Percentiles rank a stretch among this genome's conserved stretches.
These are phyloP conservation scores for Mixia osmundae DNA, from an alignment of 1,284 basidiomycete species.

Conservation along the genomic window DNA sequence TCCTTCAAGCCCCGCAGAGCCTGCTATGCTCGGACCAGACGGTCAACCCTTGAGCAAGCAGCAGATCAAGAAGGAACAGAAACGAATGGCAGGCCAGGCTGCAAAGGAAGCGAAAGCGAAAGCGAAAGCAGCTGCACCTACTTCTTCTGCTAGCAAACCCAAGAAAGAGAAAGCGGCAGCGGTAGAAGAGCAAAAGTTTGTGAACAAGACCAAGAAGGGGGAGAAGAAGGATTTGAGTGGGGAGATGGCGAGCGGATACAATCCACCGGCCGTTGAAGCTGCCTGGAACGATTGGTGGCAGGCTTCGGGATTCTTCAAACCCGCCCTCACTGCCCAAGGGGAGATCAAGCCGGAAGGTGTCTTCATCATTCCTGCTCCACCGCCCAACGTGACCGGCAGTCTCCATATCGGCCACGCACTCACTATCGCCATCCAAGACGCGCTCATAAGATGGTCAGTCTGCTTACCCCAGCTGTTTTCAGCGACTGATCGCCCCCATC, in stretches of 20 bases:
- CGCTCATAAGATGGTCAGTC: conserved; percentile 56
- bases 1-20: too few relatives aligned
- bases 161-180: conserved; percentile 34
- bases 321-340: conserved; percentile 38
- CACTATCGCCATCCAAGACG: conserved; percentile 79
- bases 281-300: conserved; percentile 99
- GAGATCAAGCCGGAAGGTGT: conserved; percentile 31
- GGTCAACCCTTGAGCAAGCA: too few relatives aligned
- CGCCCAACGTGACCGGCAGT: conserved; percentile 95
- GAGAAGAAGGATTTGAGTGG: conserved; percentile 80
- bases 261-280: conserved; percentile 81
- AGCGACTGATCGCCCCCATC: background rate
- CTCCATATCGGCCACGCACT: conserved; percentile 92
- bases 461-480: background rate
- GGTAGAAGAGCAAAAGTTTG: conserved; percentile 37
- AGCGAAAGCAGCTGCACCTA: conserved; percentile 34
- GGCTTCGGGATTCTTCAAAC: conserved; percentile 69
- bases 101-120: conserved; percentile 7
- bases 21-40: too few relatives aligned
- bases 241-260: conserved; percentile 75
- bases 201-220: conserved; percentile 64
- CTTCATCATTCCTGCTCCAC: conserved; percentile 79
- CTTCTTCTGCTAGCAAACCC: conserved; percentile 16
- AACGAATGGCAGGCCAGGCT: conserved; percentile 5
- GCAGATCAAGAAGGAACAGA: conserved; percentile 7